Evolutionary conservation across 169 alveolate species (phyloP).

Genomic region (Plasmodium relictum): DNA sequence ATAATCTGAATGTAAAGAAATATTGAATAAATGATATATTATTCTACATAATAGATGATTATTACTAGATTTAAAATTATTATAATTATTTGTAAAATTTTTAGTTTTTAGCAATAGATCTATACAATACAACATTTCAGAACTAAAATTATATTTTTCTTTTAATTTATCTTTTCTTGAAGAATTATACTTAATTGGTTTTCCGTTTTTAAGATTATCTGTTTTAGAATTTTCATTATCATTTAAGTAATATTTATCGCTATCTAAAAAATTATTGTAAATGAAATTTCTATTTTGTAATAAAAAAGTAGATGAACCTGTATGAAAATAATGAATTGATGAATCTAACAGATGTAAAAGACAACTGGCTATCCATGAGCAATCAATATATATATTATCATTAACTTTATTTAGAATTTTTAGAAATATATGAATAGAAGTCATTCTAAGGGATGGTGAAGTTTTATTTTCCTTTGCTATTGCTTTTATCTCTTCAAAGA

Average conservation of each 20-base stretch:
- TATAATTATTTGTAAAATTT: conserved; percentile 36
- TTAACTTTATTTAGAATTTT: conserved; percentile 48
- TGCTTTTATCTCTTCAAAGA: conserved; percentile 44
- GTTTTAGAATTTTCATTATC: neutral
- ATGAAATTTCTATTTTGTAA: conserved; percentile 19
- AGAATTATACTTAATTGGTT: neutral
- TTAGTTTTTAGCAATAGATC: conserved; percentile 47
- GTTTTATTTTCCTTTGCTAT: conserved; percentile 7
- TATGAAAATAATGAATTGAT: conserved; percentile 20
- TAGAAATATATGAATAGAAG: conserved; percentile 28
- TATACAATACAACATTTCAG: conserved; percentile 39
- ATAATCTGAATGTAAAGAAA: conserved; percentile 62
- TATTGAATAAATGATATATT: conserved; percentile 18
- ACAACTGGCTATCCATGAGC: conserved; percentile 48
- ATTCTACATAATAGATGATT: conserved; percentile 30
- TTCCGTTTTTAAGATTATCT: neutral
- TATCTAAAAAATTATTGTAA: conserved; percentile 12
- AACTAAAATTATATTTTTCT: conserved; percentile 21
- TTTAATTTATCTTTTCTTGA: neutral
- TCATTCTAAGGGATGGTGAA: neutral
- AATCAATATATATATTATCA: conserved; percentile 47
- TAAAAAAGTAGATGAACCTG: conserved; percentile 10
- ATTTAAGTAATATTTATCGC: neutral
- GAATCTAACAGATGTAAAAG: conserved; percentile 25
- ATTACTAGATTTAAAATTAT: conserved; percentile 38